Evolutionary conservation across 2,329 filamentous ascomycete species (phyloP).

Genomic region (Berkeleyomyces basicola): DNA sequence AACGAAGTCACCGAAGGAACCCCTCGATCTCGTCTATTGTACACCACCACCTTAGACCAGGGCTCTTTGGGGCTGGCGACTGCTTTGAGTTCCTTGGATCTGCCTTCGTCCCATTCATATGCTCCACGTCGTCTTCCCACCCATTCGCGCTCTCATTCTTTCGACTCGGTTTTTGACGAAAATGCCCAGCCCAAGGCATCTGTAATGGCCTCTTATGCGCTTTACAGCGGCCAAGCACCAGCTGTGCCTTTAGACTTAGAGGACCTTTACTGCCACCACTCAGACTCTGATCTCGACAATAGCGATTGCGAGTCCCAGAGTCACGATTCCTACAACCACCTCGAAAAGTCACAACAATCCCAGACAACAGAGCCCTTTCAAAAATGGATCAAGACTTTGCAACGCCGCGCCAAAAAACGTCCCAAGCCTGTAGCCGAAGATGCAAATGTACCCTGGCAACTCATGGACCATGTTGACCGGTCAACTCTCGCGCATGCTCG

Average conservation of each 20-base stretch:
- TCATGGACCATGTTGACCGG: constrained; percentile 17
- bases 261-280: neutral
- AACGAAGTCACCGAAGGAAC: constrained; percentile 11
- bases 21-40: constrained; percentile 14
- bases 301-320: neutral
- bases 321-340: neutral
- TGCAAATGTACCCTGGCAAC: constrained; percentile 23
- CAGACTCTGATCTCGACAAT: constrained; percentile 4
- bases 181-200: constrained; percentile 11
- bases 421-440: constrained; percentile 17
- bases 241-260: constrained; percentile 2
- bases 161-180: constrained; percentile 12
- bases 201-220: constrained; percentile 14
- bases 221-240: constrained; percentile 11
- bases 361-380: constrained; percentile 33
- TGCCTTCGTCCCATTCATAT: constrained; percentile 8
- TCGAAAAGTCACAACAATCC: neutral
- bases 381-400: constrained; percentile 57
- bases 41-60: constrained; percentile 11
- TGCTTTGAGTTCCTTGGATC: constrained; percentile 11
- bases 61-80: constrained; percentile 7
- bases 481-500: constrained; percentile 14
- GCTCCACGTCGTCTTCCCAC: neutral
- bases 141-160: constrained; percentile 11
- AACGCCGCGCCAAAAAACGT: constrained; percentile 36